Evolutionary conservation across 352 stramenopile species (phyloP).

Genomic region (Aphanomyces stellatus): DNA sequence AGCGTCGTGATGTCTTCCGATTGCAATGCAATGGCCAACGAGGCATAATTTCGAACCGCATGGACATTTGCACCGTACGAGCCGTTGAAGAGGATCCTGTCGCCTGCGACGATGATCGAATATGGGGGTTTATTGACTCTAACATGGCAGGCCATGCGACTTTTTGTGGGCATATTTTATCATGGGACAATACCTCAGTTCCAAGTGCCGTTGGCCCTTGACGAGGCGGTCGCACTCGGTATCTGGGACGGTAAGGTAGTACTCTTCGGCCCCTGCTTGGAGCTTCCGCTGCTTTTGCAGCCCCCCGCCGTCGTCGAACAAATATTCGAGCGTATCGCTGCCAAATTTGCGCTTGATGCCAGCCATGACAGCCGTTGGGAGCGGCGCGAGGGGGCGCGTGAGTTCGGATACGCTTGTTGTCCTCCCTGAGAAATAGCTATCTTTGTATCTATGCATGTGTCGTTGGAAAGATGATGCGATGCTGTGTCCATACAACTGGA

Average conservation of each 20-base stretch:
- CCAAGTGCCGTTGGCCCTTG: neutral
- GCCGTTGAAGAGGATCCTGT: slow-evolving; percentile 15
- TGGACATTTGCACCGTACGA: neutral
- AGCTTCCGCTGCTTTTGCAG: neutral
- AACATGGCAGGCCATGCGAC: too few species aligned
- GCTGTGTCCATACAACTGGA: neutral
- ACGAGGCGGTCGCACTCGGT: slow-evolving; percentile 2
- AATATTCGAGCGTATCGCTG: neutral
- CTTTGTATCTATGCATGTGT: slow-evolving; percentile 8
- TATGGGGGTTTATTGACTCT: slow-evolving; percentile 18
- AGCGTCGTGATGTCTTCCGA: neutral
- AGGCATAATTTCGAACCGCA: neutral
- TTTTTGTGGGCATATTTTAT: too few species aligned
- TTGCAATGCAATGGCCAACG: neutral
- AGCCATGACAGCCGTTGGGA: slow-evolving; percentile 9
- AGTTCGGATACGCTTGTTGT: neutral
- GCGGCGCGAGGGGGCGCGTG: neutral
- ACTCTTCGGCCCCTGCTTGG: neutral
- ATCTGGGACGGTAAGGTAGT: slow-evolving; percentile 1
- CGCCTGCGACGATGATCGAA: slow-evolving; percentile 3
- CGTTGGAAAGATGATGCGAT: neutral
- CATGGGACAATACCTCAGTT: slow-evolving; percentile 15
- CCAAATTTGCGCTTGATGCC: slow-evolving; percentile 19
- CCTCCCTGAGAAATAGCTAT: slow-evolving; percentile 10
- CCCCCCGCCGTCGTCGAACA: neutral